Evolutionary conservation across 176 grass and related monocot species (phyloP).

Genomic region (Pontederia paniculata): DNA sequence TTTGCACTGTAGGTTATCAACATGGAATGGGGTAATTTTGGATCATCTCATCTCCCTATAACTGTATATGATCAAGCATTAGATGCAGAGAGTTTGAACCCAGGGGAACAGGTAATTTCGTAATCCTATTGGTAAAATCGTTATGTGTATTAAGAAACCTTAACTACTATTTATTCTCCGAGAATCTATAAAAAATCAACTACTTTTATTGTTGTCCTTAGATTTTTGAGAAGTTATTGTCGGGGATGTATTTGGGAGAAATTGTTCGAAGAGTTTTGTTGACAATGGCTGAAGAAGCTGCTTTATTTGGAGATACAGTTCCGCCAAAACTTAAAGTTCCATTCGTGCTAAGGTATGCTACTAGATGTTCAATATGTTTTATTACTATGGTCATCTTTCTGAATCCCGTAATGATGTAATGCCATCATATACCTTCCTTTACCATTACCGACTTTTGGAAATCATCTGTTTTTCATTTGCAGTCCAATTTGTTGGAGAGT

Average conservation of each 20-base stretch:
- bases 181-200: neutral
- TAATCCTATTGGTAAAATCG: too few species aligned
- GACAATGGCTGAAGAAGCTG: slow-evolving; percentile 12
- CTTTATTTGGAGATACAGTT: slow-evolving; percentile 12
- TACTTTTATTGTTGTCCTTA: neutral
- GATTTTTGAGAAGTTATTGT: slow-evolving; percentile 20
- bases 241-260: slow-evolving; percentile 20
- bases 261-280: slow-evolving; percentile 12
- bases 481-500: too few species aligned
- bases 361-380: too few species aligned
- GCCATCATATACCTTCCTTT: too few species aligned
- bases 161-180: neutral
- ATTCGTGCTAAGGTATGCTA: slow-evolving; percentile 4
- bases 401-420: too few species aligned
- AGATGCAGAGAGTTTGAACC: slow-evolving; percentile 17
- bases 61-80: slow-evolving; percentile 9
- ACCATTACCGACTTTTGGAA: too few species aligned
- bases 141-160: neutral
- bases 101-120: slow-evolving; percentile 10
- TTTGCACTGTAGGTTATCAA: slow-evolving; percentile 9
- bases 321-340: slow-evolving; percentile 12
- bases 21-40: slow-evolving; percentile 19
- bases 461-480: too few species aligned
- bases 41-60: slow-evolving; percentile 3
- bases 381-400: too few species aligned